These are phyloP conservation scores for Raddia guianensis DNA, from an alignment of 176 grass and related monocot genomes.

Conservation along the genomic window DNA sequence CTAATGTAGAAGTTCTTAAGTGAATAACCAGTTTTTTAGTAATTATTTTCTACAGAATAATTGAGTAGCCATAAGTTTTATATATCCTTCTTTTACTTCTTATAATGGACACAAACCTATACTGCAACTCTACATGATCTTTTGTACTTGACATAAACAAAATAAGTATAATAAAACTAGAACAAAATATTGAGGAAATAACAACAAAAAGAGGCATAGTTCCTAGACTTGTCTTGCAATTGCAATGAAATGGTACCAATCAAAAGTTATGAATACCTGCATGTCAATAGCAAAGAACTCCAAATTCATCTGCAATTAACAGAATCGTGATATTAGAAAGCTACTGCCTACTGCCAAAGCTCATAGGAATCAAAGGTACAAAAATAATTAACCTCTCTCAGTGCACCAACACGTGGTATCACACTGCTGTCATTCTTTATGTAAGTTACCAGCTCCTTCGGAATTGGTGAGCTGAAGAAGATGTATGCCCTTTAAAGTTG, in stretches of 20 bases:
- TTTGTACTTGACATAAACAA: neutral
- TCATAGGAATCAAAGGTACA: constrained; percentile 26
- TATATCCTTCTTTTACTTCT: neutral
- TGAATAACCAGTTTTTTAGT: neutral
- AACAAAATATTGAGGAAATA: neutral
- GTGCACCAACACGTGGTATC: constrained; percentile 91
- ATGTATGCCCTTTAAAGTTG: constrained; percentile 82
- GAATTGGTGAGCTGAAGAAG: constrained; percentile 87
- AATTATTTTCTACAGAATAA: neutral
- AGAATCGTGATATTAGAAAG: constrained; percentile 32
- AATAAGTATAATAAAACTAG: constrained; percentile 21
- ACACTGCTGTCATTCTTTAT: constrained; percentile 94
- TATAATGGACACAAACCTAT: constrained; percentile 9
- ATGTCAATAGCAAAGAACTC: constrained; percentile 95
- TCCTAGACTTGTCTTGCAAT: constrained; percentile 10
- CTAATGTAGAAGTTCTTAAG: constrained; percentile 25
- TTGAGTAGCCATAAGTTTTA: neutral
- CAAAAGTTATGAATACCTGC: constrained; percentile 67
- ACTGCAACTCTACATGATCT: neutral
- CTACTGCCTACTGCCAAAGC: neutral
- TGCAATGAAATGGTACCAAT: neutral
- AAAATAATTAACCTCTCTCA: constrained; percentile 74
- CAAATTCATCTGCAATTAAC: constrained; percentile 92
- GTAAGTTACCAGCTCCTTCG: constrained; percentile 84
- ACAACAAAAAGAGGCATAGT: neutral